Evolutionary conservation across 441 rosid species (phyloP), one percentile per base, ranked within the genome.

Genomic region (Populus hybrid): DNA sequence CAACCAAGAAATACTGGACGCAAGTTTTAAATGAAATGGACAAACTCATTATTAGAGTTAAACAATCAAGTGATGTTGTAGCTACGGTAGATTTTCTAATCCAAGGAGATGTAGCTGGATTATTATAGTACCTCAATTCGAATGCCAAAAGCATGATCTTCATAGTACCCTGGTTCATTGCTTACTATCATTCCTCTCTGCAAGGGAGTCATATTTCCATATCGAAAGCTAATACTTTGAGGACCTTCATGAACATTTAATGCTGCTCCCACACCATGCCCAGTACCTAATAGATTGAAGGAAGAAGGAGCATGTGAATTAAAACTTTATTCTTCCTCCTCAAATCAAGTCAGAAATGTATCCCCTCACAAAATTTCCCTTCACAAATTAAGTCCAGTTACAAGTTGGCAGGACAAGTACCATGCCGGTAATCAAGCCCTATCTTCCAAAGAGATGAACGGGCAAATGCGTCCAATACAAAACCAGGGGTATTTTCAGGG

Each of bases 231-330:
- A 66, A 96, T 96, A 85, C 98, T 88, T 86, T 96, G 99, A 80
- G 99, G 99, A 35, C 99, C 99, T 85, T 96, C 99, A 81, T 96
- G 99, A 72, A 96, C 98, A 85, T 94, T 96, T 75, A 96, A 83
- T 64, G 97, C 98, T 66, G 98, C 99, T 65, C 99, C 99, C 64
- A 94, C 99, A 0, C 99, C 98, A 76, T 96, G 99, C 28, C 98
- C 99, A 26, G 98, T 96, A 81, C 98, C 99, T 96, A 82, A 81
- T 69, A 53, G 82, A 80, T 42, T 69, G 50, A 81, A 70, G 70
- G 40, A 70, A 38, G 66, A 79, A 80, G 53, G 75, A 70, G 73
- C 77, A 24, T 32, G 67, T 23, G 65, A 73, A 66, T 73, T 34
- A 74, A 42, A 73, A 80, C 10, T 4, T 40, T 32, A 32, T 10